Evolutionary conservation across 2,329 filamentous ascomycete species (phyloP).

Genomic region (Ophiostoma sp.): DNA sequence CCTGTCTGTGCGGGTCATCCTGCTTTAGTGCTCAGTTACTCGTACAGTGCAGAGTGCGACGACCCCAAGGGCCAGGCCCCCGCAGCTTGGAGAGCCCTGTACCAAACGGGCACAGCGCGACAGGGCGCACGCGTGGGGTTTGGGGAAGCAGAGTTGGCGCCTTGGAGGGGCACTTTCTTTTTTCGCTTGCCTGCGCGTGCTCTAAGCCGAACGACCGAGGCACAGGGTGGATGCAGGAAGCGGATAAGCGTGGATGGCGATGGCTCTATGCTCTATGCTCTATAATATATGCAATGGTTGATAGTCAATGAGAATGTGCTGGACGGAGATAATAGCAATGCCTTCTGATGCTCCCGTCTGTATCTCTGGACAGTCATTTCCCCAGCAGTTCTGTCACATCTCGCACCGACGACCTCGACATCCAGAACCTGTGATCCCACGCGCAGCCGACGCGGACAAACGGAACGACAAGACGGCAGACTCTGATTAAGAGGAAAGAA

Average conservation of each 20-base stretch:
- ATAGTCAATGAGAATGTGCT: too few relatives aligned
- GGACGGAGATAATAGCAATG: too few relatives aligned
- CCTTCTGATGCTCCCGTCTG: not conserved
- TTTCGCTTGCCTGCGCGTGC: not conserved
- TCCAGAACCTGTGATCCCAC: too few relatives aligned
- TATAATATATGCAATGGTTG: too few relatives aligned
- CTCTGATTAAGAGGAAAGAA: not conserved
- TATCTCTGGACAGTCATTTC: not conserved
- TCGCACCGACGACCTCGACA: not conserved
- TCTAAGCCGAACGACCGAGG: constrained; percentile 26
- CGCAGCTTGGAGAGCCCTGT: constrained; percentile 18
- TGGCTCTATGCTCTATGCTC: not conserved
- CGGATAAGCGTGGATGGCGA: not conserved
- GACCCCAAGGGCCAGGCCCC: constrained; percentile 18
- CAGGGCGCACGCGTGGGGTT: constrained; percentile 15
- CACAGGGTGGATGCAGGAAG: constrained; percentile 18
- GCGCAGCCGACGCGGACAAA: constrained; percentile 1
- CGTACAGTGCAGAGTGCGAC: not conserved
- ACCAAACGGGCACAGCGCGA: constrained; percentile 2
- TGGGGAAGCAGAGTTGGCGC: constrained; percentile 5
- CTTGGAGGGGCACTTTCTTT: constrained; percentile 16
- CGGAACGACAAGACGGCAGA: not conserved
- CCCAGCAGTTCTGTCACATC: not conserved
- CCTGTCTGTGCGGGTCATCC: not conserved
- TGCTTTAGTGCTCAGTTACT: not conserved